Base-by-base conservation (phyloP, 2,329 filamentous ascomycete species). In the Apiospora pterosperma region DNA sequence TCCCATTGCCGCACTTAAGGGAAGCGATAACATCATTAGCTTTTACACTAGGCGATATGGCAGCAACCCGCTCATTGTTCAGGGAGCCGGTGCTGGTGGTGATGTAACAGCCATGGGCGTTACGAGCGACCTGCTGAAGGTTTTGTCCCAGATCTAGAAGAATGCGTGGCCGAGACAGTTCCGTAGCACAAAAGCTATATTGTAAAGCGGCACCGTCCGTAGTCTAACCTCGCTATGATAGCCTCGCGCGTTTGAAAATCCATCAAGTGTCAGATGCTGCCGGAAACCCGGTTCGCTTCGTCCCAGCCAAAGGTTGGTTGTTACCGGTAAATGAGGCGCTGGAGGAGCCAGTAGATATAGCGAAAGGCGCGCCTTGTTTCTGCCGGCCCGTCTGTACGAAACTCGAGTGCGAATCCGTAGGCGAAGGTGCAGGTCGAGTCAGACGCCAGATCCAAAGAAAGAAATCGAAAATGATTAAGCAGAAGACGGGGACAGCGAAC, bases 61-160 rank as follows among this genome's bases (percentile, higher is more conserved):
- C 65, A 86, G 84, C 75, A 96, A 95, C 79, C 94, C 96, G 52
- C 83, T 99, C 68, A 97, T 97, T 75, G 88, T 99, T 68, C 95
- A 98, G 81, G 96, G 96, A 66, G 93, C 93, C 39, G 96, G 94
- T 67, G 96, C 96, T 31, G 96, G 96, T 71, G 94, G 92, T 69
- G 94, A 97, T 55, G 93, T 98, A 62, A 99, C 96, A 38, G 96
- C 96, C 34, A 98, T 98, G 95, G 96, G 96, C 66, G 95, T 99
- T 59, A 93, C 93, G n/a, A 89, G 88, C 59, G 96, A 99, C 81
- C 80, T 99, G 73, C 84, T 98, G 77, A 97, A 97, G 84, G 92
- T 96, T 41, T 74, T 97, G 66, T 85, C 90, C 70, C 84, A 93
- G 75, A 83, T 96, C 73, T 86, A 80, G 31, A 41, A 38, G 19